Conservation (phyloP, 2,329 filamentous ascomycete genomes). For the Laburnicola sp. region DNA sequence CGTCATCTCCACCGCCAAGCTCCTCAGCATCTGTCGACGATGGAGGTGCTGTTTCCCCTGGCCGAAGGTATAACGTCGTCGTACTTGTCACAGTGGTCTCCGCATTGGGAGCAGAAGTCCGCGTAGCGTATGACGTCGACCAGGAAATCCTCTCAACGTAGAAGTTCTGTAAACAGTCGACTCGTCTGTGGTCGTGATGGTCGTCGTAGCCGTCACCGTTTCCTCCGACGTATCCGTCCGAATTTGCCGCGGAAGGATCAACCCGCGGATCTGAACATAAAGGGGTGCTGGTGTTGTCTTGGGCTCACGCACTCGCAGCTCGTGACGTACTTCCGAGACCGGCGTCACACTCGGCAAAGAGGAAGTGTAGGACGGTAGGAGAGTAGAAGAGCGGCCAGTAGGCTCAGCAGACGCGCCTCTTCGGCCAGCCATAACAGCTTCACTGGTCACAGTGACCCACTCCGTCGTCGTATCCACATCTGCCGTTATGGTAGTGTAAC, state of each 20-base stretch:
- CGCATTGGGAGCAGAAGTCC: slow-evolving; percentile 2
- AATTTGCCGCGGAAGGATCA: no score
- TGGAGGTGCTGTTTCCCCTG: slow-evolving; percentile 4
- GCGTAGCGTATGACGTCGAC: slow-evolving; percentile 2
- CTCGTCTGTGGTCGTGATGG: no score
- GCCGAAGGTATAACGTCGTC: not conserved
- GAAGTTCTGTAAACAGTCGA: not conserved
- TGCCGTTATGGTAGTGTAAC: not conserved
- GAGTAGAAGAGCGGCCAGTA: not conserved
- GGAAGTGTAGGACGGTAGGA: not conserved
- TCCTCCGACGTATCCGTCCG: no score
- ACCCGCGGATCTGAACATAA: no score
- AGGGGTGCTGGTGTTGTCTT: no score
- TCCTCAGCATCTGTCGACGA: not conserved
- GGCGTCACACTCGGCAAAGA: not conserved
- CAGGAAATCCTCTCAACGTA: not conserved
- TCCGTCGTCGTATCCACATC: slow-evolving; percentile 6
- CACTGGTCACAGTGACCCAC: slow-evolving; percentile 8
- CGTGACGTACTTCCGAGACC: not conserved
- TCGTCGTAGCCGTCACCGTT: no score
- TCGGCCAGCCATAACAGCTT: not conserved
- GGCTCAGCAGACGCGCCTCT: not conserved
- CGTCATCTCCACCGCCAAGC: not conserved
- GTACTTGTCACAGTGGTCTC: slow-evolving; percentile 7
- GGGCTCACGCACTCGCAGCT: not conserved